These are phyloP conservation scores for Babesia bovis DNA, from an alignment of 169 alveolate genomes.

Conservation along the genomic window DNA sequence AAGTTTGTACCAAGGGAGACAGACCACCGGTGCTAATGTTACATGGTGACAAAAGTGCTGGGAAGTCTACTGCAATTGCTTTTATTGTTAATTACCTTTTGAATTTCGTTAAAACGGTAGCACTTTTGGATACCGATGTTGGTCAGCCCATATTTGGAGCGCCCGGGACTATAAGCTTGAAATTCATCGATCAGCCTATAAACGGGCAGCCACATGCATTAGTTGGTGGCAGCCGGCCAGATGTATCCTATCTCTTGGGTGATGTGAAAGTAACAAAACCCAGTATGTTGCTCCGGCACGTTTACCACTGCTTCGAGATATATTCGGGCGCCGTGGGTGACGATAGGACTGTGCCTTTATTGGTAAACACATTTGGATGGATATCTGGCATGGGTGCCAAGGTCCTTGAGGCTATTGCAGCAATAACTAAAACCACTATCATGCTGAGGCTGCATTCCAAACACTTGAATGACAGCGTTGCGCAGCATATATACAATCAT, in stretches of 20 bases:
- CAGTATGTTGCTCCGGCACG: conserved; percentile 24
- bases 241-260: conserved; percentile 35
- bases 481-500: background rate
- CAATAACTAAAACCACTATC: conserved; percentile 30
- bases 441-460: conserved; percentile 33
- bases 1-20: conserved; percentile 27
- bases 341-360: conserved; percentile 40
- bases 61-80: conserved; percentile 47
- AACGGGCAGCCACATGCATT: conserved; percentile 40
- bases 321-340: conserved; percentile 19
- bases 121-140: conserved; percentile 60
- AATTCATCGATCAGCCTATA: conserved; percentile 40
- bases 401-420: conserved; percentile 35
- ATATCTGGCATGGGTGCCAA: conserved; percentile 50
- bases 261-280: conserved; percentile 50
- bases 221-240: conserved; percentile 23
- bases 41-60: conserved; percentile 62
- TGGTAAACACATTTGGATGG: conserved; percentile 66
- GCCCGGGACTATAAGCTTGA: conserved; percentile 46
- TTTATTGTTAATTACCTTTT: conserved; percentile 54
- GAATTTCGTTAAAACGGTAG: conserved; percentile 44
- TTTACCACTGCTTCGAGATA: conserved; percentile 24
- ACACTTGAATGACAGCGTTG: conserved; percentile 9
- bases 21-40: conserved; percentile 46
- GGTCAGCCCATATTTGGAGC: conserved; percentile 62